phyloP scores from a whole-genome alignment of 2,329 filamentous ascomycete genomes.

The Colletotrichum scovillei region DNA sequence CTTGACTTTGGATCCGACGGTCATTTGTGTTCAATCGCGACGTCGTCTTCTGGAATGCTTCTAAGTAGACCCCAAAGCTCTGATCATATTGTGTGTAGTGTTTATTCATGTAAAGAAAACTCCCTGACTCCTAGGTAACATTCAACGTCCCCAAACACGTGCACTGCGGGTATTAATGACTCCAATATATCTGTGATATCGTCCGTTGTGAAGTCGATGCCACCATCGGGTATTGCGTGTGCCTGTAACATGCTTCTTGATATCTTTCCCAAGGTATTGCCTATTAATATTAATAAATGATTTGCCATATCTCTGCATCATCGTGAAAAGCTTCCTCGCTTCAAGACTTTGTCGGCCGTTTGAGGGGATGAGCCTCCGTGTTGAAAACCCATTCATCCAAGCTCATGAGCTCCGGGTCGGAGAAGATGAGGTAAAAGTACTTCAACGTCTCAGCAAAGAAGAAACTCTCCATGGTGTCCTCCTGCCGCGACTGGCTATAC shows the following conservation, averaged over 20 bases:
- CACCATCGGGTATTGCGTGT: neutral
- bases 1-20: neutral
- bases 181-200: neutral
- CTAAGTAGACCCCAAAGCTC: neutral
- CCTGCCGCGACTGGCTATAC: constrained; percentile 54
- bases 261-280: neutral
- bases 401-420: constrained; percentile 69
- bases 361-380: constrained; percentile 62
- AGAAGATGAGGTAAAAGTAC: constrained; percentile 80
- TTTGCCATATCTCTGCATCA: neutral
- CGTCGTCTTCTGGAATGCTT: neutral
- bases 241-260: neutral
- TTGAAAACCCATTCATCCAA: constrained; percentile 76
- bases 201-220: neutral
- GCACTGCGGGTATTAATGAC: neutral
- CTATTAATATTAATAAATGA: constrained; percentile 11
- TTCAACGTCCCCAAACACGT: neutral
- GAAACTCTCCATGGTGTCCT: constrained; percentile 66
- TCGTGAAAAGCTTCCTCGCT: neutral
- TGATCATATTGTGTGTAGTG: neutral
- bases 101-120: neutral
- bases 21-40: neutral
- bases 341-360: constrained; percentile 20
- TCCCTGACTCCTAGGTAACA: neutral
- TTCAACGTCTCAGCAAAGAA: constrained; percentile 81